Evolutionary conservation across 345 rosid species (phyloP), one percentile per base, ranked within the genome.

Genomic region (Gossypium sturtianum): DNA sequence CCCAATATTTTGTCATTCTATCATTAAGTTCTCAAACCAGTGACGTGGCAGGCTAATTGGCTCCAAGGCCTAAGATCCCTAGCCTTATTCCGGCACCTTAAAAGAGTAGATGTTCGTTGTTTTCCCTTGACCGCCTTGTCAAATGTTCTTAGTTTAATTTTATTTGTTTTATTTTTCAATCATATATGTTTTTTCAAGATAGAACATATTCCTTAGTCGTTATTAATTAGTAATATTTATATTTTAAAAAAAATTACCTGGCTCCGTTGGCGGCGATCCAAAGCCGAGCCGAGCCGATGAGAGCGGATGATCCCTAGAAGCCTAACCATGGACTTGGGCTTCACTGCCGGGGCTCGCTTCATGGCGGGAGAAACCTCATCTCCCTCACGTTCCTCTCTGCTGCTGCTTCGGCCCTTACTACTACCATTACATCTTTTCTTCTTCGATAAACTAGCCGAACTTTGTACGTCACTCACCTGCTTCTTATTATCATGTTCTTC

Each of bases 311-410:
- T 82, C 45, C 69, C 83, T 27, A 86, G 74, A 3, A 86, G 66
- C 51, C 68, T 75, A 75, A 75, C 43, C 75, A 84, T 70, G 62
- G 83, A 82, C 73, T 86, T 85, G 4, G 82, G 82, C 80, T 86
- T 83, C 72, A 76, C 85, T 47, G 86, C 84, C 59, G 81, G 48
- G 12, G 38, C 34, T 70, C 58, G 22, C 73, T 82, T 87, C 49
- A 66, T 83, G 86, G 84, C 84, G 83, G 86, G 87, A 83, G 86
- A 85, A 44, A 87, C 83, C 80, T 76, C 87, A 17, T 79, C 84
- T 13, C 63, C 81, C 29, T 81, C 88, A 17, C 68, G 80, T 78
- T 81, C 88, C 75, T 87, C 89, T 22, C 76, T 82, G 63, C 89
- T 75, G 61, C 83, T 82, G 60, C 77, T 76, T 12, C 63, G 83